A percentile compares a stretch with the other conserved stretches of the same genome.
phyloP scores from a whole-genome alignment of 2,329 filamentous ascomycete genomes.

The Immersiporthe knoxdaviesiana region DNA sequence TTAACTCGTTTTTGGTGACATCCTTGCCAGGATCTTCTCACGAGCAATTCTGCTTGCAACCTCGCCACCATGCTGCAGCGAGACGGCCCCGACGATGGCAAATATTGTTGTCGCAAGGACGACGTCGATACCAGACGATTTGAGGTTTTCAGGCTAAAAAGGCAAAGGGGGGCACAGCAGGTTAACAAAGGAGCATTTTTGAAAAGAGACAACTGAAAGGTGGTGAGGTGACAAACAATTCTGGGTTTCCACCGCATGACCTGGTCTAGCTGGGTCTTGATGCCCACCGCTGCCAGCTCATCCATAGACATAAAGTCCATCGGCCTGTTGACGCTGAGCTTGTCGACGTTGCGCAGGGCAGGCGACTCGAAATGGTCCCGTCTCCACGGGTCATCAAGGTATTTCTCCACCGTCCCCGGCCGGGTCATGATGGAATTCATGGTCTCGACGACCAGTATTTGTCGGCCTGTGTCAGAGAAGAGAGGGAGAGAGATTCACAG shows the following conservation, averaged over 20 bases:
- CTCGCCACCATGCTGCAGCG: conserved; percentile 83
- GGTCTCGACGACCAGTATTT: conserved; percentile 36
- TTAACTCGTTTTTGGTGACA: conserved; percentile 32
- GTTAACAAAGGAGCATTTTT: conserved; percentile 5
- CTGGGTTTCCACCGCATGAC: conserved; percentile 89
- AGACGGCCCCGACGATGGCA: conserved; percentile 84
- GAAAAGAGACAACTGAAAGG: conserved; percentile 1
- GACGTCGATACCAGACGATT: conserved; percentile 71
- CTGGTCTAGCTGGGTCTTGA: conserved; percentile 69
- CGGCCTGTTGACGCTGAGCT: conserved; percentile 66
- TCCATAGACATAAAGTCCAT: conserved; percentile 64
- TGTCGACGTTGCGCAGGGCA: conserved; percentile 72
- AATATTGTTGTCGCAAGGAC: conserved; percentile 79
- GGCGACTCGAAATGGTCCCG: conserved; percentile 71
- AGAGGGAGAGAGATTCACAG: neutral
- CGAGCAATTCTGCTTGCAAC: conserved; percentile 74
- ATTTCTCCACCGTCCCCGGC: conserved; percentile 6
- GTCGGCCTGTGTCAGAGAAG: conserved; percentile 31
- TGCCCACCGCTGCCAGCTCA: conserved; percentile 69
- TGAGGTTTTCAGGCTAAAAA: conserved; percentile 64
- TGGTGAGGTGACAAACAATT: conserved; percentile 59
- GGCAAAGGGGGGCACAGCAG: neutral
- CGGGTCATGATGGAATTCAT: conserved; percentile 35
- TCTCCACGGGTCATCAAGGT: conserved; percentile 42
- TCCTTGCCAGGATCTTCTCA: conserved; percentile 69